Percentiles rank a stretch among this genome's conserved stretches.
Evolutionary conservation across 257 asterid species (phyloP).

Genomic region (Ligustrum vulgare): DNA sequence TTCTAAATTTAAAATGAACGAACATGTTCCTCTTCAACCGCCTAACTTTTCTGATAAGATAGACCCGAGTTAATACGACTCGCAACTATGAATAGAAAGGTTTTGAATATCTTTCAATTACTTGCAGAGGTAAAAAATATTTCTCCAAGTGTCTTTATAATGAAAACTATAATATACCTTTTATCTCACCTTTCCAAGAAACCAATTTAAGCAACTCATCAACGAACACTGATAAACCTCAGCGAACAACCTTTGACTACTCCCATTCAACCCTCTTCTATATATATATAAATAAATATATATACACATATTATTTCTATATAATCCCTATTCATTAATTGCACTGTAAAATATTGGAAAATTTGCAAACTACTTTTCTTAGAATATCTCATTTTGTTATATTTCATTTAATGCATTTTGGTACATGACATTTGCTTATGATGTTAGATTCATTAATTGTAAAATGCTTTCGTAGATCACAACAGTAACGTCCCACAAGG

Average conservation of each 20-base stretch:
- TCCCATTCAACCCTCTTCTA: constrained; percentile 45
- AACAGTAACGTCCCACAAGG: neutral
- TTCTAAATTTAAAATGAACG: too few relatives aligned
- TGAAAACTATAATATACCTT: constrained; percentile 59
- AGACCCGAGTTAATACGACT: neutral
- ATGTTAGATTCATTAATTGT: constrained; percentile 25
- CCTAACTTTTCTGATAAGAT: neutral
- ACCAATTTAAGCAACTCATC: constrained; percentile 53
- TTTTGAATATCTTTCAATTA: constrained; percentile 49
- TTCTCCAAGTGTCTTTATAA: constrained; percentile 41
- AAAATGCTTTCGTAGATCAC: constrained; percentile 10
- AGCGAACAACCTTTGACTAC: constrained; percentile 60
- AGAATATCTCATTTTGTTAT: constrained; percentile 2
- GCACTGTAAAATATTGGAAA: neutral
- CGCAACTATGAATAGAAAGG: constrained; percentile 26
- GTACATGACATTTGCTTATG: constrained; percentile 26
- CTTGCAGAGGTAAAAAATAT: constrained; percentile 34
- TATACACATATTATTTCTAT: neutral
- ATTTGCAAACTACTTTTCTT: neutral
- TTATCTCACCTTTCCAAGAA: constrained; percentile 51
- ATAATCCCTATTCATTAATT: neutral
- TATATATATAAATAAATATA: neutral
- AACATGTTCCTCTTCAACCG: too few relatives aligned
- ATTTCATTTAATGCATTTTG: constrained; percentile 34
- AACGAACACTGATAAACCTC: constrained; percentile 65